Conservation (phyloP, 306 rosid species). For the Vigna hirtella region DNA sequence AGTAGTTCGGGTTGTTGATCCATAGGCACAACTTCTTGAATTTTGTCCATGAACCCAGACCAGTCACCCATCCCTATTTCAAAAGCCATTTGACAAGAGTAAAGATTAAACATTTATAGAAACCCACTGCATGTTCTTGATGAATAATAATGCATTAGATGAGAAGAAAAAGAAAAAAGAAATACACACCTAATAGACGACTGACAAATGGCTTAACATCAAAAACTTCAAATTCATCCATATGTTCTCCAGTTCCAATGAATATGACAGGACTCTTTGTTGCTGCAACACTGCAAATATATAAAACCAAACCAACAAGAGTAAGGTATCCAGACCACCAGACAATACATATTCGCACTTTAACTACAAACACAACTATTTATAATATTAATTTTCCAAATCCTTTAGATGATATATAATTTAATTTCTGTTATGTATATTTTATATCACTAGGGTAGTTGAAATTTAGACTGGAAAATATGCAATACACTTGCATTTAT, state of each 20-base stretch:
- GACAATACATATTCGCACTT: background rate
- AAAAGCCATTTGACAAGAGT: conserved; percentile 32
- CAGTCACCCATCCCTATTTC: conserved; percentile 81
- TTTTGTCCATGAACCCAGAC: conserved; percentile 89
- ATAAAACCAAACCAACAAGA: conserved; percentile 18
- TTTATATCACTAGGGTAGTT: conserved; percentile 27
- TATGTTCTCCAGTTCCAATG: conserved; percentile 84
- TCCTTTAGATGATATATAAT: conserved; percentile 1
- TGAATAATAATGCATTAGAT: conserved; percentile 9
- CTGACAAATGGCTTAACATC: conserved; percentile 89
- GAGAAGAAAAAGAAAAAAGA: background rate
- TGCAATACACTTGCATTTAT: background rate
- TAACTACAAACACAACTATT: conserved; percentile 2
- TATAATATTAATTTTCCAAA: conserved; percentile 32
- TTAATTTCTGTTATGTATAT: background rate
- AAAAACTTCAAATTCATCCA: conserved; percentile 87
- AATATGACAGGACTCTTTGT: conserved; percentile 84
- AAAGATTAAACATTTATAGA: conserved; percentile 14
- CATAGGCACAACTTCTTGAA: conserved; percentile 91
- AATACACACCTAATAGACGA: conserved; percentile 69
- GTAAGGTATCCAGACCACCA: conserved; percentile 37
- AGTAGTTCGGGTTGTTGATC: conserved; percentile 89
- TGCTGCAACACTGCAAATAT: conserved; percentile 74
- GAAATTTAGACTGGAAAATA: background rate
- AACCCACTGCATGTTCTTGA: conserved; percentile 15